Base-by-base conservation (phyloP, 352 stramenopile species). In the Pythium sukuiense region DNA sequence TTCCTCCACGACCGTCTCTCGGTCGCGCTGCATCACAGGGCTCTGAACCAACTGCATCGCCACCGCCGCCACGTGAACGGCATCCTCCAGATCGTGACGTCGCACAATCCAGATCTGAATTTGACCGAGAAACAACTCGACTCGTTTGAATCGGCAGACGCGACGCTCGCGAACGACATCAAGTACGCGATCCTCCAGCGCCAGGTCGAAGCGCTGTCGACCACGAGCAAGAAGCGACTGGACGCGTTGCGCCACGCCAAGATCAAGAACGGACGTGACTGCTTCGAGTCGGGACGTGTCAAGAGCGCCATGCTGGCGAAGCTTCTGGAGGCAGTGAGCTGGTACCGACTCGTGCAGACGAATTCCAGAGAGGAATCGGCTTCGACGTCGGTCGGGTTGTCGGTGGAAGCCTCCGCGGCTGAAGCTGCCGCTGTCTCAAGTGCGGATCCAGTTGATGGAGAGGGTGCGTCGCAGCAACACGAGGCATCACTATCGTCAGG, bases 301-400 rank as follows among this genome's bases (percentile, higher is more conserved):
- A 91, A 89, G 69, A 80, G 53, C 54, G 67, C 71, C 9, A 95
- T 91, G 82, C 58, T 95, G 56, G 70, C 68, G 9, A 91, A 91
- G 58, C 69, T 95, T 30, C 68, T 95, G 0, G 85, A 93, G 59
- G 87, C 85, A 3, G 87, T 91, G 41, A 93, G 85, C 64, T 95
- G 87, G 85, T 95, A 93, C 54, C 79, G 87, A 16, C 72, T 93
- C 37, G 75, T 93, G n/a, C 85, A 95, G 63, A 80, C 74, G n/a
- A 93, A 92, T 30, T 73, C 83, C 4, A 72, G 85, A 24, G 79
- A 91, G 45, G 78, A 93, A 53, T 83, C 81, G 1, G 79, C 81
- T 0, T 87, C 79, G 1, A 79, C 67, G 1, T 83, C 77, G 30
- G 83, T 90, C 0, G 67, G 74, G 26, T 61, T 76, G 27, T 56